Evolutionary conservation across 1,284 basidiomycete genomes (phyloP), one percentile per base, ranked within the genome.

Genomic region (Earliella scabrosa): DNA sequence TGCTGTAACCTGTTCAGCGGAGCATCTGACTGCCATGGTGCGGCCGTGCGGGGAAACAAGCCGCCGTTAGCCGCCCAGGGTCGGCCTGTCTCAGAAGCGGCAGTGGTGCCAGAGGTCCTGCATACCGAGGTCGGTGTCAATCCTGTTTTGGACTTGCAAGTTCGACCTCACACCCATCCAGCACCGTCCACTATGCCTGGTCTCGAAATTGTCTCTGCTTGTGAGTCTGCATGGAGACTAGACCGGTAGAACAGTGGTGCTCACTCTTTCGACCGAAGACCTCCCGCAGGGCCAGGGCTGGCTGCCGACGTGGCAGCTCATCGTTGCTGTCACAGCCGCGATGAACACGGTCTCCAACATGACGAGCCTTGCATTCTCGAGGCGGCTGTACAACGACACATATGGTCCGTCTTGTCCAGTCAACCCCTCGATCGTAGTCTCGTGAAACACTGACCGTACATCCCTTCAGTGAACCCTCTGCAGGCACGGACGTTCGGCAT

Each of bases 311-410:
- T 97, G 94, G 93, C 89, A 95, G 70, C 82, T 96, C 44, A 65
- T 95, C 61, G 85, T 94, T 32, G 83, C 91, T 18, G 76, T 81
- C 13, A 81, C 88, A 49, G 91, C 93, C 9, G 60, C 93, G 23
- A 91, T 96, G 79, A 97, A 97, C 77, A 86, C 87, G 3, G 66
- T 87, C 0, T 94, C 97, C 71, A 95, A 91, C 74, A 90, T 93
- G 67, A 61, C 82, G 26, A 93, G 92, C 0, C 77, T 91, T 53
- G 88, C 85, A 60, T 75, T 95, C 61, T 94, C 92, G 27, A 85
- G 86, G 58, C 82, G 82, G 66, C 78, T 97, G 13, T 97, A 97
- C 70, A 80, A 82, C 56, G 81, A 81, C 23, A 77, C 85, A 13
- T 63, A 60, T 34, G 63, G 68, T 66, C 35, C 16, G 52, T 50